Base-by-base conservation (phyloP, 1,284 basidiomycete species). In the Mycosarcoma mackinlayi region DNA sequence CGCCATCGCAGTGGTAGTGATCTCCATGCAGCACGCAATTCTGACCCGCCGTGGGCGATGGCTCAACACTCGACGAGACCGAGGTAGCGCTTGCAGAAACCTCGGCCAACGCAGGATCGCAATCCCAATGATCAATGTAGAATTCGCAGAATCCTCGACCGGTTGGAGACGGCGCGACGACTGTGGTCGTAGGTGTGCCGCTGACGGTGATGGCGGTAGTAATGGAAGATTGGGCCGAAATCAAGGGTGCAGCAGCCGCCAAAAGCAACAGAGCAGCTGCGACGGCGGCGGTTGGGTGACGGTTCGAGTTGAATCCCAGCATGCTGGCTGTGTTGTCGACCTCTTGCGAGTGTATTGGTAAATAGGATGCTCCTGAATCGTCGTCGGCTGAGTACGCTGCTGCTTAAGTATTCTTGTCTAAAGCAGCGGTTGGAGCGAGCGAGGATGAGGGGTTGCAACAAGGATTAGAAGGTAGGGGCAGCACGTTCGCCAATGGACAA, bases 91-190 rank as follows among this genome's bases (percentile, higher is more conserved):
- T 35, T 9, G 44, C 44, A 19, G 51, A 25, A 4, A 33, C 45
- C 30, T 61, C 58, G 1, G 50, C 25, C 14, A 34, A 45, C 19
- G 41, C 41, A 5, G 64, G 18, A 31, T 60, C 58, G 45, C 64
- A 67, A 23, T 67, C 64, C 64, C 64, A 61, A 24, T 67, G 64
- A 21, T 67, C 58, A 31, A 61, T 50, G 30, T 38, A 56, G 24
- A 61, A 67, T 19, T 61, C 64, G 53, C 64, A 67, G n/a, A 27
- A 53, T 2, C 64, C 64, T 23, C 56, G 57, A n/a, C 64, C 64
- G 2, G 64, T 67, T 2, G 64, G 64, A 2, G 64, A 60, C 2
- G 64, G 45, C 0, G 57, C 30, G 4, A 61, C 25, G 10, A 59
- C 51, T 4, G 58, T 57, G 27, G 58, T 67, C 0, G 53, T 57